Conservation (phyloP, 768 basidiomycete species). For the Serpula lacrymans region DNA sequence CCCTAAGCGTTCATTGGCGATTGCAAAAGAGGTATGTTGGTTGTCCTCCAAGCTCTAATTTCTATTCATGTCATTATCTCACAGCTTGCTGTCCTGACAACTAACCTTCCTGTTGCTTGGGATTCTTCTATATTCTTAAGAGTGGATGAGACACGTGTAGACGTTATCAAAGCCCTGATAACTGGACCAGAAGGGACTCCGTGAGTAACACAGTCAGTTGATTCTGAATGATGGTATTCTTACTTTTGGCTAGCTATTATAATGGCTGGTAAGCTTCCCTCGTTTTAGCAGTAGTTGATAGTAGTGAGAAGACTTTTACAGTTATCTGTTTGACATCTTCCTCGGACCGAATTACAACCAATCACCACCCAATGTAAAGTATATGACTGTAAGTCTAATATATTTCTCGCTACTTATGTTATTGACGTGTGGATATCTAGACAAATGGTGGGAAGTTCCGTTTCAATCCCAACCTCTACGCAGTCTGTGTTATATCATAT, state of each 20-base stretch:
- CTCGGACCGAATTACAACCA: constrained; percentile 87
- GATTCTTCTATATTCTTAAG: constrained; percentile 91
- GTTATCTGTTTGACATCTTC: constrained; percentile 89
- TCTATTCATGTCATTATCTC: constrained; percentile 12
- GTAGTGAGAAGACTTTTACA: too few species aligned
- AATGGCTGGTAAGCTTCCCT: constrained; percentile 74
- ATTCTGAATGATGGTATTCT: constrained; percentile 8
- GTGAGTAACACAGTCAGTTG: constrained; percentile 41
- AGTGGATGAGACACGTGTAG: constrained; percentile 89
- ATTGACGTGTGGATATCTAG: constrained; percentile 33
- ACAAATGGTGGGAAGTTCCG: constrained; percentile 86
- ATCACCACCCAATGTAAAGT: constrained; percentile 73
- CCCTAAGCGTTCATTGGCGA: constrained; percentile 88
- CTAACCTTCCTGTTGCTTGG: constrained; percentile 93
- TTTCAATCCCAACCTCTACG: constrained; percentile 94
- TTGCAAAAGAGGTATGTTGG: constrained; percentile 84
- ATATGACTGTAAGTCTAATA: constrained; percentile 48
- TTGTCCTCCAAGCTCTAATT: not conserved
- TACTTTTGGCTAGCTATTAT: constrained; percentile 54
- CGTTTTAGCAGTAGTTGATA: too few species aligned
- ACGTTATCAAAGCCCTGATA: constrained; percentile 88
- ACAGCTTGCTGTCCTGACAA: constrained; percentile 89
- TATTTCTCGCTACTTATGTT: not conserved
- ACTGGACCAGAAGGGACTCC: constrained; percentile 94
- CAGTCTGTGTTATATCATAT: constrained; percentile 43